phyloP scores from a whole-genome alignment of 164 flowering plant species.

The Malania oleifera region DNA sequence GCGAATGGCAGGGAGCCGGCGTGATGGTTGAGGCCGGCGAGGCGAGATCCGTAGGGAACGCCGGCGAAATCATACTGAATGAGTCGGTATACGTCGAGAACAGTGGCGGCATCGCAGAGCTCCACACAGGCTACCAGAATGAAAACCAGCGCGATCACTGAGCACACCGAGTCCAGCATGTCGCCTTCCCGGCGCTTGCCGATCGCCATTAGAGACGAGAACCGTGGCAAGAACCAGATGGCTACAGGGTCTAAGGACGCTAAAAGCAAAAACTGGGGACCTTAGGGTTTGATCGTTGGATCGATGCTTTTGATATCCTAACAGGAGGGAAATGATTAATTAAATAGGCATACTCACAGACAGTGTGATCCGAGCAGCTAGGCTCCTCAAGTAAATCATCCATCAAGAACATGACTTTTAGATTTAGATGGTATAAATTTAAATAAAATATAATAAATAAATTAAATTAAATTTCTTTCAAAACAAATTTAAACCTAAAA shows the following conservation, averaged over 20 bases:
- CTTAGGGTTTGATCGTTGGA: conserved; percentile 9
- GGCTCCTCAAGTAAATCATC: too few relatives aligned
- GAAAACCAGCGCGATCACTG: conserved; percentile 52
- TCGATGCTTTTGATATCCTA: background rate
- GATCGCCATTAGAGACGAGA: conserved; percentile 19
- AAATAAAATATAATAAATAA: too few relatives aligned
- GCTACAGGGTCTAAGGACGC: too few relatives aligned
- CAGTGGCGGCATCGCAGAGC: conserved; percentile 92
- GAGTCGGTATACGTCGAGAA: conserved; percentile 88
- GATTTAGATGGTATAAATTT: too few relatives aligned
- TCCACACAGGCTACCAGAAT: conserved; percentile 76
- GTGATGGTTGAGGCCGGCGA: conserved; percentile 77
- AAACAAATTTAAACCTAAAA: too few relatives aligned
- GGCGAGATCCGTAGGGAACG: conserved; percentile 88
- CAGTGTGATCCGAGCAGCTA: too few relatives aligned
- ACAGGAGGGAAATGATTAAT: background rate
- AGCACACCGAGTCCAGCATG: conserved; percentile 46
- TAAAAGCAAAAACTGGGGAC: too few relatives aligned
- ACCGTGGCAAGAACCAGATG: too few relatives aligned
- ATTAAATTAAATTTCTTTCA: too few relatives aligned
- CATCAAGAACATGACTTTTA: too few relatives aligned
- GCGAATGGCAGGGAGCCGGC: conserved; percentile 60
- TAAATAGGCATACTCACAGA: too few relatives aligned
- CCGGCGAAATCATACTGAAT: conserved; percentile 94
- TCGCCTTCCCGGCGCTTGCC: conserved; percentile 27